Evolutionary conservation across 345 rosid species (phyloP).

Genomic region (Laguncularia racemosa): DNA sequence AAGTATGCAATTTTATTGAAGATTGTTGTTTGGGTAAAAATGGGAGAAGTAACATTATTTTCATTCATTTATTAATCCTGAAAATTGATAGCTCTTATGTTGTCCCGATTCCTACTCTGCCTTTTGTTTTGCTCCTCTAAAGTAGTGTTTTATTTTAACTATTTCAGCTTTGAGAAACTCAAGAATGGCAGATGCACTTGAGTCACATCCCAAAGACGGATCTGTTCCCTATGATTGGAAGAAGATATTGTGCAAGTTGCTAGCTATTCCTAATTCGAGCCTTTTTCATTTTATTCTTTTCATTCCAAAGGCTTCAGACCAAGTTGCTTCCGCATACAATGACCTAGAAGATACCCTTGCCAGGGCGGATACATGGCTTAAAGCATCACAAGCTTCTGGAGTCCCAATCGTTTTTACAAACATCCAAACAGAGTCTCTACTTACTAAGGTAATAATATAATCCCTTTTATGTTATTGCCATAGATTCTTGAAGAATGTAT

Average conservation of each 20-base stretch:
- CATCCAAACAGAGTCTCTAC: slow-evolving; percentile 82
- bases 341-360: slow-evolving; percentile 88
- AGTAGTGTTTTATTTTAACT: background rate
- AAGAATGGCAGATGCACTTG: slow-evolving; percentile 62
- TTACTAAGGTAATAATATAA: slow-evolving; percentile 55
- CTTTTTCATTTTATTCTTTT: slow-evolving; percentile 68
- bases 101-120: background rate
- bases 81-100: no score
- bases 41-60: no score
- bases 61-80: no score
- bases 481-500: no score
- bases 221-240: slow-evolving; percentile 80
- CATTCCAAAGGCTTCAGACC: slow-evolving; percentile 77
- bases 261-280: slow-evolving; percentile 67
- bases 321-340: slow-evolving; percentile 56
- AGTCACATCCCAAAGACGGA: slow-evolving; percentile 79
- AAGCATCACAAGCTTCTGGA: slow-evolving; percentile 64
- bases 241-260: slow-evolving; percentile 52
- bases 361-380: slow-evolving; percentile 77
- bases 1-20: no score
- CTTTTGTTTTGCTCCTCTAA: background rate
- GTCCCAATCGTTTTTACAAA: slow-evolving; percentile 80
- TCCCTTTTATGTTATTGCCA: background rate
- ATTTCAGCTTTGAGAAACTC: slow-evolving; percentile 64
- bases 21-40: no score